Evolutionary conservation across 1,284 basidiomycete genomes (phyloP), one percentile per base, ranked within the genome.

Genomic region (Cryptococcus wingfieldii): DNA sequence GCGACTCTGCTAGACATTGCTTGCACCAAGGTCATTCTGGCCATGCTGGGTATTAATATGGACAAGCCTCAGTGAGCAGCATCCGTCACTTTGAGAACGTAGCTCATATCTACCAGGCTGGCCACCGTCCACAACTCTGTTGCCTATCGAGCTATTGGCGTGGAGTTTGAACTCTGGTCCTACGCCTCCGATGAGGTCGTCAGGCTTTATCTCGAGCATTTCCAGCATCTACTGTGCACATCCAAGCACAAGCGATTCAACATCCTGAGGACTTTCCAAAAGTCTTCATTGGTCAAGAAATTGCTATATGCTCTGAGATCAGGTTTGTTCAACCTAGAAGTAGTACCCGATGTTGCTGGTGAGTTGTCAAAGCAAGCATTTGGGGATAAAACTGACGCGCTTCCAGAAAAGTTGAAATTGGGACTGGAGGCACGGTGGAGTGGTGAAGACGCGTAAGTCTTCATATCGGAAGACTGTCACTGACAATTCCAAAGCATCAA

Each of bases 101-200:
- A 41, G 38, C 61, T 59, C 39, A 61, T 47, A 6, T 31, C 8
- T 38, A 18, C 23, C 64, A 92, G 89, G 25, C 81, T 83, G 55
- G 92, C 92, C 1, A 88, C 86, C 0, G 81, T 97, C 28, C 83
- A 86, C 50, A 96, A 96, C 64, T 80, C 85, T 2, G 80, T 88
- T 1, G 90, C 90, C 2, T 96, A 95, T 69, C 83, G 84, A 46
- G 82, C 87, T 1, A 82, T 97, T 44, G 88, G 90, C 0, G 83
- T 97, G 3, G 90, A 96, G 68, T 90, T 96, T 64, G 86, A 91
- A 57, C 83, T 97, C 6, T 98, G 94, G 94, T 83, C 89, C 0
- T 82, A 78, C 27, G 85, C 89, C 0, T 78, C 80, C 1, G 67
- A 77, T 4, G 85, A 86, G 41, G 85, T 97, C 27, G 88, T 91